Evolutionary conservation across 2,329 filamentous ascomycete genomes (phyloP), one percentile per base, ranked within the genome.

Genomic region (Bretziella fagacearum): DNA sequence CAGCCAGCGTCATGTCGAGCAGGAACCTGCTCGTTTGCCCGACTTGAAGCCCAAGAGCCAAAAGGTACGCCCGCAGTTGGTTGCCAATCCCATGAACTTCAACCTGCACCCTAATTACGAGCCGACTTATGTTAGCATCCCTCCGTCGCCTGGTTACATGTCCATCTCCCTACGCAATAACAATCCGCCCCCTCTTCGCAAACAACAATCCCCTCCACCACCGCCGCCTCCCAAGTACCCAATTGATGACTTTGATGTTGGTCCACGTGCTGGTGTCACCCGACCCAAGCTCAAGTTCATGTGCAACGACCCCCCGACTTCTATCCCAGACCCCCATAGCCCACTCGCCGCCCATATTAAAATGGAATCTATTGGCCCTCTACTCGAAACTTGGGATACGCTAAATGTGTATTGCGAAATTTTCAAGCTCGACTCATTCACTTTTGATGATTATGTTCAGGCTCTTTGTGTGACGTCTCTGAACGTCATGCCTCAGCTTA

Each of bases 371-470:
- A 75, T 95, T n/a, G 86, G 87, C 0, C 72, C 77, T 2, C 66
- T 96, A 13, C 65, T 98, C 20, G 89, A 95, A 62, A 84, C 84
- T 0, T 98, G 91, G 91, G 86, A 95, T 56, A 95, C 87, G 0
- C 70, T 98, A 27, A 98, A 95, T 56, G 89, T 98, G n/a, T 95
- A 95, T 59, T 93, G 86, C 58, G 85, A 94, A 57, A 81, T 95
- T 15, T 93, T 93, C 58, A 77, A 84, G 57, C 70, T 98, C 22
- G 91, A 98, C 61, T 96, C 89, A 0, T 98, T 98, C 58, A 96
- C 89, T 0, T 93, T 96, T 56, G 91, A 98, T 59, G 91, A 98
- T 60, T 96, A 87, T 56, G 71, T 94, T 3, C 82, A 96, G 59
- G 81, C 87, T 0, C 78, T 98, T 69, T 73, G 79, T 42, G 80